Conservation (phyloP, 257 asterid species). For the Primulina eburnea region DNA sequence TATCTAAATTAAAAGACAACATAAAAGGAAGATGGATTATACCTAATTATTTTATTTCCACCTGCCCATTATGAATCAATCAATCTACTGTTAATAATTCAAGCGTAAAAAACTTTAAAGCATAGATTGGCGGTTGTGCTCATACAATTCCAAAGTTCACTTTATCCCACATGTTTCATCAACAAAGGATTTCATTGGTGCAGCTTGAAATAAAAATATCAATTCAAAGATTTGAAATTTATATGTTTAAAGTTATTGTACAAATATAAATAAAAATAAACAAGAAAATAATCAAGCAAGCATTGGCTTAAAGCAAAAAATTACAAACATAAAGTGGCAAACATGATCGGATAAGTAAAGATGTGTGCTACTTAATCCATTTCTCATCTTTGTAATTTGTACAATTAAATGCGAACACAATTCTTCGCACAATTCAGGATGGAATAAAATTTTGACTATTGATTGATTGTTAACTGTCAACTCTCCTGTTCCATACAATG, state of each 20-base stretch:
- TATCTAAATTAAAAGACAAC: not conserved
- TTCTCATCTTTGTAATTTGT: not conserved
- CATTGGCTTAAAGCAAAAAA: not conserved
- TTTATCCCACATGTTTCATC: not conserved
- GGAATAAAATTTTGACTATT: constrained; percentile 13
- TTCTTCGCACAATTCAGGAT: constrained; percentile 6
- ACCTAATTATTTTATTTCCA: too few relatives aligned
- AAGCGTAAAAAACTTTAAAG: not conserved
- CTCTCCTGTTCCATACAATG: not conserved
- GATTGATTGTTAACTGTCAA: not conserved
- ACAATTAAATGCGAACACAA: constrained; percentile 5
- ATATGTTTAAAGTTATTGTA: too few relatives aligned
- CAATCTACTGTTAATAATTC: not conserved
- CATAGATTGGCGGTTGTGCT: too few relatives aligned
- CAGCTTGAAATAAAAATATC: not conserved
- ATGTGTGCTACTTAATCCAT: not conserved
- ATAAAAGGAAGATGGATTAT: not conserved
- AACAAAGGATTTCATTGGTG: not conserved
- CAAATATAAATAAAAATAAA: not conserved
- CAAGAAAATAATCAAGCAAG: too few relatives aligned
- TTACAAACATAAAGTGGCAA: not conserved
- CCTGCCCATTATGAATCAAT: not conserved
- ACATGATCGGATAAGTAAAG: not conserved
- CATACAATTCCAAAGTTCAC: not conserved
- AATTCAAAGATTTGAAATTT: not conserved